phyloP scores from a whole-genome alignment of 768 basidiomycete genomes.

The Suillus luteus region DNA sequence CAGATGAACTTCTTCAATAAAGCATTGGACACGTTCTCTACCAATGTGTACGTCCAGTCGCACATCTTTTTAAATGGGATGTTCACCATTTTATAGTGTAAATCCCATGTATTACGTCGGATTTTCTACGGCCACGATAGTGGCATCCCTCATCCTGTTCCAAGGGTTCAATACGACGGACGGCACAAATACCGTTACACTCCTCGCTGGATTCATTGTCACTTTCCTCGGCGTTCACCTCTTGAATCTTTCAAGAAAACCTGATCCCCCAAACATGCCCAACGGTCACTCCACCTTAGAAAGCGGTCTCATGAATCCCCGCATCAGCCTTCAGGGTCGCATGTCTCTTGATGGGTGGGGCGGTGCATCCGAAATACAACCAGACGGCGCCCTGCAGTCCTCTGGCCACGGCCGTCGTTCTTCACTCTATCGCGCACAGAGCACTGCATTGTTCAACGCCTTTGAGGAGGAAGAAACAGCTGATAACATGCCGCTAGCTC shows the following conservation, averaged over 20 bases:
- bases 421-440: slow-evolving; percentile 67
- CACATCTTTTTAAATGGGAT: neutral
- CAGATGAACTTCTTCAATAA: slow-evolving; percentile 99
- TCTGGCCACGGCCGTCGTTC: slow-evolving; percentile 63
- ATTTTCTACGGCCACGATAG: slow-evolving; percentile 90
- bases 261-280: slow-evolving; percentile 45
- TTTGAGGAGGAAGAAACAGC: slow-evolving; percentile 59
- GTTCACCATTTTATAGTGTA: slow-evolving; percentile 52
- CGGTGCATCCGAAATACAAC: slow-evolving; percentile 35
- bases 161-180: slow-evolving; percentile 94
- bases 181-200: slow-evolving; percentile 79
- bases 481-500: slow-evolving; percentile 57
- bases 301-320: slow-evolving; percentile 71
- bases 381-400: slow-evolving; percentile 27
- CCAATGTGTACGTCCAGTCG: slow-evolving; percentile 79
- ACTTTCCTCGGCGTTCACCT: slow-evolving; percentile 98
- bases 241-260: slow-evolving; percentile 74
- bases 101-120: slow-evolving; percentile 98
- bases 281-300: slow-evolving; percentile 59
- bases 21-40: slow-evolving; percentile 93
- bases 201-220: slow-evolving; percentile 86
- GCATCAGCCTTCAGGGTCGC: slow-evolving; percentile 79
- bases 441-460: slow-evolving; percentile 70
- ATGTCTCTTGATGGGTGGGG: slow-evolving; percentile 80
- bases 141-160: slow-evolving; percentile 95